These are phyloP conservation scores for Uromyces viciae-fabae DNA, from an alignment of 1,284 basidiomycete species.

Conservation along the genomic window DNA sequence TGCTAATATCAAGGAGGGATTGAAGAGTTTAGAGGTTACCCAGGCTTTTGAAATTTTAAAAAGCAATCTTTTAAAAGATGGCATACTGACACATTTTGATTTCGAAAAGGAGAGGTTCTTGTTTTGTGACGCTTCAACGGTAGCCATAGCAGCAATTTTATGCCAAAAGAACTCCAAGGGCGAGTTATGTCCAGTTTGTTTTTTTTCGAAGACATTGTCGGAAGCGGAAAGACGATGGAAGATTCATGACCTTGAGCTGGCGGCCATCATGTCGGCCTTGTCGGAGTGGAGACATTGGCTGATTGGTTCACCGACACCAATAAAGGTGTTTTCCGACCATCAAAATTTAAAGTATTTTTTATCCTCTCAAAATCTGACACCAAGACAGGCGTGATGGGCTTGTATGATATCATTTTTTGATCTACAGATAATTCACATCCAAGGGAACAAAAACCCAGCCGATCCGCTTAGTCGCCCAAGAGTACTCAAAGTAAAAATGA, in stretches of 20 bases:
- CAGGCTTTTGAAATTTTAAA: neutral
- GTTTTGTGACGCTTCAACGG: neutral
- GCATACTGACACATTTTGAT: neutral
- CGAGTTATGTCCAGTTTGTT: neutral
- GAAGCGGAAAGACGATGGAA: neutral
- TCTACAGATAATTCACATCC: neutral
- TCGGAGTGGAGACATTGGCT: neutral
- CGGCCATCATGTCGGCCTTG: neutral
- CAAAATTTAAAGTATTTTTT: neutral
- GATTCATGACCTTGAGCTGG: conserved; percentile 2
- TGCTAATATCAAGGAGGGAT: neutral
- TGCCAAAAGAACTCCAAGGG: neutral
- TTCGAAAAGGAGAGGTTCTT: neutral
- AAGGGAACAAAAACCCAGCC: neutral
- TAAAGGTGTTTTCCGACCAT: neutral
- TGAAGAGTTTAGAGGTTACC: neutral
- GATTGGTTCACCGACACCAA: neutral
- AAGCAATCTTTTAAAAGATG: neutral
- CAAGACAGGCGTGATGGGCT: conserved; percentile 5
- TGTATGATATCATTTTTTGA: neutral
- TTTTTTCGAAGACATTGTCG: neutral
- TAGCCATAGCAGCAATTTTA: neutral
- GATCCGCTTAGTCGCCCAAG: neutral
- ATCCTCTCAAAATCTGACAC: neutral
- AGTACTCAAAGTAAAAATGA: neutral